Evolutionary conservation across 164 flowering plant genomes (phyloP), one percentile per base, ranked within the genome.

Genomic region (Aristolochia fimbriata): DNA sequence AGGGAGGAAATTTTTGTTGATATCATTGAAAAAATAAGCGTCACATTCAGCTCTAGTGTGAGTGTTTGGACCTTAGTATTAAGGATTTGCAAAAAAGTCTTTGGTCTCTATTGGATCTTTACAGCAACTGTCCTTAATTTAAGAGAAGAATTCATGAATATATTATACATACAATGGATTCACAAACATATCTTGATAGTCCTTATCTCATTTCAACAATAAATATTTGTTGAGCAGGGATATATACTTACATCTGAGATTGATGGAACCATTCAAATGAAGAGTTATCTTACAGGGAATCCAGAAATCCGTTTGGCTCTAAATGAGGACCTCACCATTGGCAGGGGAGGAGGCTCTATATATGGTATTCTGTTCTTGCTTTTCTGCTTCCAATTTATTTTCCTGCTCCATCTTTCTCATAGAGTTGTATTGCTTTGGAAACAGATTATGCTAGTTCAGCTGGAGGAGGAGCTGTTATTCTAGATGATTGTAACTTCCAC

Each of bases 201-300:
- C 57, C 56, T 16, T 62, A 63, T 23, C 2, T 51, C 20, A 15
- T 15, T 27, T 20, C 37, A 20, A 67, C 30, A 2, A 61, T 21
- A 59, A 15, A 24, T 67, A 54, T 64, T 68, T 48, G 57, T 64
- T 59, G 43, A 47, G 69, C 85, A 93, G 98, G 98, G 96, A 20
- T 90, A 87, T 59, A 86, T 93, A 63, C 77, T 93, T 62, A 93
- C 97, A 52, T 90, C 98, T 56, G 98, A 93, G 82, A 93, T 93
- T 68, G 97, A 93, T 77, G 97, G 98, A 12, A 90, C 98, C 59
- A 93, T 93, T 69, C 94, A 90, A 78, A 90, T 90, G 98, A 93
- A 93, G 80, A 90, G 97, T 68, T 93, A 86, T 71, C 96, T 93
- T 23, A 74, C 84, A 47, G 96, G 98, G 12, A 93, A 90, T 70